Evolutionary conservation across 345 rosid species (phyloP).

Genomic region (Gossypium bickii): DNA sequence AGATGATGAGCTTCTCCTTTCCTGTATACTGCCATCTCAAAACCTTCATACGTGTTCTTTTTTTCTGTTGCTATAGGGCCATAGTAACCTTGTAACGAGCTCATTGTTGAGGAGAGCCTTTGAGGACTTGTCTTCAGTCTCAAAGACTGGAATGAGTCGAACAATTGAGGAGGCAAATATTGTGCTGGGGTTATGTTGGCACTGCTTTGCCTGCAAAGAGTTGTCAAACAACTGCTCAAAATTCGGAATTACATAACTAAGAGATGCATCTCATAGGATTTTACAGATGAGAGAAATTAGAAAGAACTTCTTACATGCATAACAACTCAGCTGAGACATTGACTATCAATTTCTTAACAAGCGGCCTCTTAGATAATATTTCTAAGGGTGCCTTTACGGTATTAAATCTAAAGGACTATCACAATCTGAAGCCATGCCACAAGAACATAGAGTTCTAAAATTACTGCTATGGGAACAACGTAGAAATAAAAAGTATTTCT

Average conservation of each 20-base stretch:
- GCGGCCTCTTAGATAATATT: neutral
- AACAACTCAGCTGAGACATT: neutral
- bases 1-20: slow-evolving; percentile 29
- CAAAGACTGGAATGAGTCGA: slow-evolving; percentile 60
- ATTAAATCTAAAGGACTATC: neutral
- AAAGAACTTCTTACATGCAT: neutral
- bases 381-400: neutral
- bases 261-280: neutral
- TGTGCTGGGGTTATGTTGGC: slow-evolving; percentile 27
- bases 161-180: slow-evolving; percentile 27
- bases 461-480: neutral
- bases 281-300: neutral
- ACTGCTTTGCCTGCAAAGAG: slow-evolving; percentile 45
- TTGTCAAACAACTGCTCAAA: slow-evolving; percentile 4
- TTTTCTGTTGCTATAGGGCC: slow-evolving; percentile 43
- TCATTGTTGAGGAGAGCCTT: slow-evolving; percentile 72
- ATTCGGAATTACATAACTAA: slow-evolving; percentile 4
- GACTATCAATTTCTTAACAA: neutral
- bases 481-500: neutral
- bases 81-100: slow-evolving; percentile 68
- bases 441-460: neutral
- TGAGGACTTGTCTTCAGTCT: slow-evolving; percentile 38
- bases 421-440: neutral
- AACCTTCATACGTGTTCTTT: slow-evolving; percentile 36
- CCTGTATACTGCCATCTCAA: slow-evolving; percentile 46